A percentile compares a stretch with the other conserved stretches of the same genome.
Conservation (phyloP, 306 rosid genomes). For the Arachis hypogaea region DNA sequence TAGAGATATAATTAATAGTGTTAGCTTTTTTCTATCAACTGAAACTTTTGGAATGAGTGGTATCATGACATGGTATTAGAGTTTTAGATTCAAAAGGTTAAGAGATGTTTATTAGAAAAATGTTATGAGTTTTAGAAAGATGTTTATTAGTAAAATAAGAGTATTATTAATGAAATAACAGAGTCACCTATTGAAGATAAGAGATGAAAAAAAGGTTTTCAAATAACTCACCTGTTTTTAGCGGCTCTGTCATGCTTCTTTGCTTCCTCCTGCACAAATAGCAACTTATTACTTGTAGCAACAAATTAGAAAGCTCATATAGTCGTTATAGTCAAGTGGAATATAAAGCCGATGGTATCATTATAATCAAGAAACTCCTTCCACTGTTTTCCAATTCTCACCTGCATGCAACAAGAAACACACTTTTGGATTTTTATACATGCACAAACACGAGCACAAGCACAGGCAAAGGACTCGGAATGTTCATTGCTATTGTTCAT, state of each 20-base stretch:
- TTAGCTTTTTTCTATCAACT: no score
- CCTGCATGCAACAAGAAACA: conserved; percentile 55
- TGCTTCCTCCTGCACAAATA: conserved; percentile 77
- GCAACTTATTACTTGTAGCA: background rate
- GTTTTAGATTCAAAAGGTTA: no score
- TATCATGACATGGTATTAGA: no score
- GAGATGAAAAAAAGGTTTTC: conserved; percentile 27
- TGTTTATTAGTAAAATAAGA: no score
- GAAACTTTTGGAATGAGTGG: no score
- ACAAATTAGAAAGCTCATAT: background rate
- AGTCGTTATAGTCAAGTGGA: conserved; percentile 63
- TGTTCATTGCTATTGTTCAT: background rate
- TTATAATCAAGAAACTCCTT: conserved; percentile 85
- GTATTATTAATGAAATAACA: no score
- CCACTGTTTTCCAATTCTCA: conserved; percentile 97
- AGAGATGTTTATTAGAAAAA: no score
- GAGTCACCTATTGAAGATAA: no score
- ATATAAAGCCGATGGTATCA: conserved; percentile 74
- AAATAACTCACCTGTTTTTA: conserved; percentile 56
- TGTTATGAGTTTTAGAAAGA: no score
- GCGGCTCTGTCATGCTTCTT: conserved; percentile 55
- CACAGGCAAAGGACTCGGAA: background rate
- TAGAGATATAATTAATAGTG: no score
- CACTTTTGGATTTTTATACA: background rate
- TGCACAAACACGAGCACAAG: background rate